Percentiles rank a stretch among this genome's conserved stretches.
Conservation (phyloP, 202 grass and related monocot species). For the Sporobolus alterniflorus region DNA sequence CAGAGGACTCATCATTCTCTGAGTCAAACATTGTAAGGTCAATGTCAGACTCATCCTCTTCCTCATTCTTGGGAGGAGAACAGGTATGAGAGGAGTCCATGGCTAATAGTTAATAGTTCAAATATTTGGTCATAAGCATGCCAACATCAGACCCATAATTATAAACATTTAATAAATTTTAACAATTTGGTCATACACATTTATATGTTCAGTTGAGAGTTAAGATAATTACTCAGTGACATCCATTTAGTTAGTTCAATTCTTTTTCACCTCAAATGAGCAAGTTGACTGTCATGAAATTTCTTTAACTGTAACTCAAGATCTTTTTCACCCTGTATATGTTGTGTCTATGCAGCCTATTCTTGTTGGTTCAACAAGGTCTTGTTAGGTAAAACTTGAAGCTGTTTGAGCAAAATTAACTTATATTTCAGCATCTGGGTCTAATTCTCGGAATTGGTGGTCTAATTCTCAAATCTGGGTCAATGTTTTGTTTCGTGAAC, state of each 20-base stretch:
- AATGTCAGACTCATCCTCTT: no score
- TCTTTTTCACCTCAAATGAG: background rate
- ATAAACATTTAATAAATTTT: no score
- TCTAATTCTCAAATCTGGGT: constrained; percentile 1
- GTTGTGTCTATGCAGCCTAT: background rate
- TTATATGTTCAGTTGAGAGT: constrained; percentile 2
- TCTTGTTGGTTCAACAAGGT: background rate
- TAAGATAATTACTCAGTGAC: background rate
- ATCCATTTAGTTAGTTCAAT: background rate
- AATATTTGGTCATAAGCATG: no score
- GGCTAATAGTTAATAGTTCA: no score
- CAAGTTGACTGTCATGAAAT: background rate
- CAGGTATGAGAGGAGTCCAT: no score
- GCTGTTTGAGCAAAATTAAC: constrained; percentile 7
- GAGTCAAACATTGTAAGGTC: no score
- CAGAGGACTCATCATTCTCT: no score
- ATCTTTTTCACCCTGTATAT: background rate
- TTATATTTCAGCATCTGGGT: background rate
- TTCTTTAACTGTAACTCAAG: constrained; percentile 16
- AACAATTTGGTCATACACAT: no score
- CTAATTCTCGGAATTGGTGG: background rate
- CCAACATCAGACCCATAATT: no score
- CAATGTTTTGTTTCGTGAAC: constrained; percentile 7
- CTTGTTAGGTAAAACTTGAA: background rate
- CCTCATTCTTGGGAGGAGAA: no score